These are phyloP conservation scores for Lentinula edodes DNA, from an alignment of 768 basidiomycete species.

Conservation along the genomic window DNA sequence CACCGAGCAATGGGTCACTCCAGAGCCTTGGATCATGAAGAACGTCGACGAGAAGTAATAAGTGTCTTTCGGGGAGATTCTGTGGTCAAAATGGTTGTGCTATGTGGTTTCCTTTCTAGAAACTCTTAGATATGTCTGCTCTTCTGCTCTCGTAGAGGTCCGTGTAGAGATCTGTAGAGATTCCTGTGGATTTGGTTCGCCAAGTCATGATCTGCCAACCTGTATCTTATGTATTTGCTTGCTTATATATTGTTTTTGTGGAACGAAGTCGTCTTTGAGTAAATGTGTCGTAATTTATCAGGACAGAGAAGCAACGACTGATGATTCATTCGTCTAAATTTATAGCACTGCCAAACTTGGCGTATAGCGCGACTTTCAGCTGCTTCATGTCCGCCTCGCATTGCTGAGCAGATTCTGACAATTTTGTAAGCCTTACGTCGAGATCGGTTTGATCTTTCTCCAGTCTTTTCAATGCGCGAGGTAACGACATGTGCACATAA, in stretches of 20 bases:
- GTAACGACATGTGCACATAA: slow-evolving; percentile 74
- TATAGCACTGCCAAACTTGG: slow-evolving; percentile 90
- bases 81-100: neutral
- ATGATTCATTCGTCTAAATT: slow-evolving; percentile 72
- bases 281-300: neutral
- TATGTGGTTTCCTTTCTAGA: neutral
- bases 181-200: neutral
- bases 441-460: slow-evolving; percentile 63
- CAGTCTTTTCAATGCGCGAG: slow-evolving; percentile 64
- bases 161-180: neutral
- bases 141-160: neutral
- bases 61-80: neutral
- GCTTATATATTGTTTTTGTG: neutral
- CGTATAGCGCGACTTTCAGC: slow-evolving; percentile 75
- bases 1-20: slow-evolving; percentile 59
- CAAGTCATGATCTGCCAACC: neutral
- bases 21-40: slow-evolving; percentile 76
- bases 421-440: slow-evolving; percentile 44
- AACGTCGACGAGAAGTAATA: slow-evolving; percentile 39
- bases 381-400: slow-evolving; percentile 76
- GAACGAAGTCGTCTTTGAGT: neutral
- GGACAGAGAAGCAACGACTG: neutral
- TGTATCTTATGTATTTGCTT: neutral
- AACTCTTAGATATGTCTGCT: neutral
- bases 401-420: slow-evolving; percentile 50